Percentiles rank a stretch among this genome's conserved stretches.
Evolutionary conservation across 371 early-diverging fungal species (phyloP).

Genomic region (Mortierella sp.): DNA sequence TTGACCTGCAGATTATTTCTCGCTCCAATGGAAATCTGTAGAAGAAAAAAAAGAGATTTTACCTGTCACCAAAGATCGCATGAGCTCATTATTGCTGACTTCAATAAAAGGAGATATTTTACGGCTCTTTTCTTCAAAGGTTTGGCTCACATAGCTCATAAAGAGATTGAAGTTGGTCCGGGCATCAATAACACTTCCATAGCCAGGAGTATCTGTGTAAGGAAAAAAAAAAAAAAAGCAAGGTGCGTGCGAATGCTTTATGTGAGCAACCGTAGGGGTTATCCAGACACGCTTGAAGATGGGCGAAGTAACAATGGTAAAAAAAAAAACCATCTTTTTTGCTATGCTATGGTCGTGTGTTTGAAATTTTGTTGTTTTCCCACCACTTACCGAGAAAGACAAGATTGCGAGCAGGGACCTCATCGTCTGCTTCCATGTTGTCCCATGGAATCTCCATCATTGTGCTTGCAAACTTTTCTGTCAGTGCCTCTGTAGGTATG

Average conservation of each 20-base stretch:
- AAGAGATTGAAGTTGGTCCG: slow-evolving; percentile 49
- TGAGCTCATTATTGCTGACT: slow-evolving; percentile 51
- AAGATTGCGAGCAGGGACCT: slow-evolving; percentile 57
- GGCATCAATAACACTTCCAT: slow-evolving; percentile 53
- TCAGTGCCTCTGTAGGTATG: slow-evolving; percentile 35
- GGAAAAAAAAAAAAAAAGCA: not conserved
- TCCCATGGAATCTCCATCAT: slow-evolving; percentile 51
- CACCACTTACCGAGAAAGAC: slow-evolving; percentile 52
- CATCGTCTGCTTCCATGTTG: slow-evolving; percentile 59
- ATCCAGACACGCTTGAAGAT: not conserved
- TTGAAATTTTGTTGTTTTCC: not conserved
- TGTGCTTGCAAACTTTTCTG: slow-evolving; percentile 57
- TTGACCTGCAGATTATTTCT: not conserved
- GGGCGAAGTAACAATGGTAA: not conserved
- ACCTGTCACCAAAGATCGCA: slow-evolving; percentile 54
- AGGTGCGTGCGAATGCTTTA: not conserved
- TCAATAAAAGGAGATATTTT: slow-evolving; percentile 50
- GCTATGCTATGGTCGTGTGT: not conserved
- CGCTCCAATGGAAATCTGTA: not conserved
- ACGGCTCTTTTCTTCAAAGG: slow-evolving; percentile 51
- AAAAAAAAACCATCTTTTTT: too few relatives aligned
- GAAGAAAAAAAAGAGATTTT: not conserved
- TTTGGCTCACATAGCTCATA: slow-evolving; percentile 40
- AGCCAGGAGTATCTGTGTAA: slow-evolving; percentile 49
- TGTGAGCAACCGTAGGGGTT: not conserved